These are phyloP conservation scores for Datisca glomerata DNA, from an alignment of 306 rosid genomes.

Conservation along the genomic window DNA sequence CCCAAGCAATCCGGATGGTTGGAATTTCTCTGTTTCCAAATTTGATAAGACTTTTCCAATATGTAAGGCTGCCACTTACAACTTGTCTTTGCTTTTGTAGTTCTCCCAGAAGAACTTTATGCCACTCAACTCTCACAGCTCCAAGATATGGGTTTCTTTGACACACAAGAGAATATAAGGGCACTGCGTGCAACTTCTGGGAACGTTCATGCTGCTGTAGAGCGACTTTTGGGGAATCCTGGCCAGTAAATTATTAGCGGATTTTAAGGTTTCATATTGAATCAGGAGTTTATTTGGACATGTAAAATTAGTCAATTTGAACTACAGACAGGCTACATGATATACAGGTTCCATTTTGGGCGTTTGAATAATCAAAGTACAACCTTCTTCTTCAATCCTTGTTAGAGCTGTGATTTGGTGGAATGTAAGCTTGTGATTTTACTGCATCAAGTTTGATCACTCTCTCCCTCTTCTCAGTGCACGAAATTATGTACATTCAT, in stretches of 20 bases:
- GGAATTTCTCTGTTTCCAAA: slow-evolving; percentile 5
- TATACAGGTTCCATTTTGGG: not conserved
- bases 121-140: slow-evolving; percentile 53
- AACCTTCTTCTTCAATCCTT: too few species aligned
- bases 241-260: slow-evolving; percentile 20
- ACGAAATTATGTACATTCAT: not conserved
- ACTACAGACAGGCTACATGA: not conserved
- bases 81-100: slow-evolving; percentile 17
- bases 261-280: not conserved
- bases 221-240: slow-evolving; percentile 50
- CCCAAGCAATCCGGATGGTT: slow-evolving; percentile 41
- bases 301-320: not conserved
- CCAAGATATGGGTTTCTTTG: slow-evolving; percentile 59
- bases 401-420: not conserved
- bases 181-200: slow-evolving; percentile 54
- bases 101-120: slow-evolving; percentile 45
- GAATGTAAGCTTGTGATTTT: not conserved
- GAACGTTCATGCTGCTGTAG: slow-evolving; percentile 56
- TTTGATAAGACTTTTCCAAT: not conserved
- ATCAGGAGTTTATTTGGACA: not conserved
- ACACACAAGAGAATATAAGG: slow-evolving; percentile 51
- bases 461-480: not conserved
- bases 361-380: not conserved
- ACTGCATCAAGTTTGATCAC: not conserved
- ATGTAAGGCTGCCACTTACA: not conserved